A percentile compares a stretch with the other conserved stretches of the same genome.
These are phyloP conservation scores for Cadophora luteo-olivacea DNA, from an alignment of 2,329 filamentous ascomycete species.

Conservation along the genomic window DNA sequence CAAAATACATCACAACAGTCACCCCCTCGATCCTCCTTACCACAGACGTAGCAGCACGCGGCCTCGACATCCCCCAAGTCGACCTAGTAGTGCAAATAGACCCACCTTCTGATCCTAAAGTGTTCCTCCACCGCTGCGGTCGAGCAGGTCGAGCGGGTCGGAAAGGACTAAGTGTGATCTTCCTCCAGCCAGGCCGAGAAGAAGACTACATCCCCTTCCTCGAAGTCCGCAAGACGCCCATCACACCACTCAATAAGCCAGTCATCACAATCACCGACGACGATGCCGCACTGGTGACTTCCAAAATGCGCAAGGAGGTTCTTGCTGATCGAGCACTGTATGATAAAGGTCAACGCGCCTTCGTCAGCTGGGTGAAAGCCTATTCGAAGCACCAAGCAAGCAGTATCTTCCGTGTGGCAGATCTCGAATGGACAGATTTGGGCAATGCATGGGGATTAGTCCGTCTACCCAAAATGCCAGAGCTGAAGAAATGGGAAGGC, in stretches of 20 bases:
- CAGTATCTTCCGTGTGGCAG: conserved; percentile 84
- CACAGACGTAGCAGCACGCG: conserved; percentile 89
- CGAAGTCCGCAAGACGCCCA: conserved; percentile 85
- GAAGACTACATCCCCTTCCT: conserved; percentile 91
- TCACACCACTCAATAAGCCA: conserved; percentile 66
- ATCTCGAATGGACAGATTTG: conserved; percentile 85
- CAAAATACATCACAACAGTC: conserved; percentile 76
- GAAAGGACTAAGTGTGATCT: conserved; percentile 82
- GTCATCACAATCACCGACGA: conserved; percentile 61
- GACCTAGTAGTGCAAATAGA: conserved; percentile 92
- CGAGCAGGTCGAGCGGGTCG: conserved; percentile 89
- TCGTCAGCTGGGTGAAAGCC: conserved; percentile 91
- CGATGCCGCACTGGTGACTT: conserved; percentile 64
- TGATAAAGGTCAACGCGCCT: conserved; percentile 88
- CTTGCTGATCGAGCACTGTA: conserved; percentile 61
- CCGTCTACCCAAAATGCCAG: conserved; percentile 91
- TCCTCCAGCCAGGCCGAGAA: conserved; percentile 84
- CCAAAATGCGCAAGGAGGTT: conserved; percentile 66
- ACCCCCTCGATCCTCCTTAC: conserved; percentile 84
- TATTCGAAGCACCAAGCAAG: conserved; percentile 91
- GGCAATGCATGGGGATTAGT: conserved; percentile 86
- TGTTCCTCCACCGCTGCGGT: conserved; percentile 92
- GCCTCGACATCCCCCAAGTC: conserved; percentile 89
- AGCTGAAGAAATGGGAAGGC: conserved; percentile 76
- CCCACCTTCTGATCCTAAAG: conserved; percentile 86